phyloP scores from a whole-genome alignment of 2,329 filamentous ascomycete genomes.

The Chaetomium sp. region DNA sequence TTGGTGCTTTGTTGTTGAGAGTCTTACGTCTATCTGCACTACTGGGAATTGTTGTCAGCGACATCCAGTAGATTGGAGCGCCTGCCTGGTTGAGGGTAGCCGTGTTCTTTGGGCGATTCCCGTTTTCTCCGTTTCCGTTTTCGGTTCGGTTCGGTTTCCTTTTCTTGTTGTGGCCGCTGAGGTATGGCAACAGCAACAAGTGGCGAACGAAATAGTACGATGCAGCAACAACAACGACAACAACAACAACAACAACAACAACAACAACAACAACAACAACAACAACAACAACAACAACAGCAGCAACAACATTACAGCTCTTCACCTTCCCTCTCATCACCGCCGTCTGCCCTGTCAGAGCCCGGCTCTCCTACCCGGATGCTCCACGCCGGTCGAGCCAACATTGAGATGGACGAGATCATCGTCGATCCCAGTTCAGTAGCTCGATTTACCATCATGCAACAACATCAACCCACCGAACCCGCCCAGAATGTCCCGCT shows the following conservation, averaged over 20 bases:
- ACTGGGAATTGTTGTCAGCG: not conserved
- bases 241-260: slow-evolving; percentile 26
- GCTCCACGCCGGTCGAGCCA: slow-evolving; percentile 39
- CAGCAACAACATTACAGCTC: slow-evolving; percentile 47
- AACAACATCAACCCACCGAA: slow-evolving; percentile 39
- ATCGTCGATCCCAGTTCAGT: slow-evolving; percentile 48
- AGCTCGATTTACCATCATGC: slow-evolving; percentile 40
- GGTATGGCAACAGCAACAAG: slow-evolving; percentile 26
- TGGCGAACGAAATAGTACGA: slow-evolving; percentile 37
- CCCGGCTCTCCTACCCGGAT: slow-evolving; percentile 49
- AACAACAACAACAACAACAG: slow-evolving; percentile 25
- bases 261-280: slow-evolving; percentile 43
- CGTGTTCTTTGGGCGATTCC: not conserved
- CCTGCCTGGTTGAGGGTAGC: not conserved
- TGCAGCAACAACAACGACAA: slow-evolving; percentile 42
- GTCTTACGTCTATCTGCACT: not conserved
- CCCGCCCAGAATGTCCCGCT: slow-evolving; percentile 49
- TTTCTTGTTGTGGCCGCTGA: slow-evolving; percentile 11
- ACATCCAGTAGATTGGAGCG: not conserved
- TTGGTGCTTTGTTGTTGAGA: slow-evolving; percentile 12
- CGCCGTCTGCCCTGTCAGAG: slow-evolving; percentile 55
- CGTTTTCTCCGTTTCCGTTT: not conserved
- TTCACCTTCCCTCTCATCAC: slow-evolving; percentile 55
- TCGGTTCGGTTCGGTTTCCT: not conserved
- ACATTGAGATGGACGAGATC: slow-evolving; percentile 53